phyloP scores from a whole-genome alignment of 1,284 basidiomycete genomes.

The Trichosporon coremiiforme region DNA sequence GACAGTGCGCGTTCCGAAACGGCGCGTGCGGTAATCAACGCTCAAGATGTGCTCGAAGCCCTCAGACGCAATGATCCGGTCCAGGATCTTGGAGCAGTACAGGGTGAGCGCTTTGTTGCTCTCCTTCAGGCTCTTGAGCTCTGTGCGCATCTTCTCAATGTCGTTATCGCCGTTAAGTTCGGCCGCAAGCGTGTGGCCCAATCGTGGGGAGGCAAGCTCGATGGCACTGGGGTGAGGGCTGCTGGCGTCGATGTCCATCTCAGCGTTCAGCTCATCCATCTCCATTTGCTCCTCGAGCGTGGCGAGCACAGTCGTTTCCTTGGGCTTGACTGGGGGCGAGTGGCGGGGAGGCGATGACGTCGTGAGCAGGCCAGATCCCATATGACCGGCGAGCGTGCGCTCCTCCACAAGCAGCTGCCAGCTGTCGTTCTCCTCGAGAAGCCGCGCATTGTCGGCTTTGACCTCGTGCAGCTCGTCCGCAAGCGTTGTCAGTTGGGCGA shows the following conservation, averaged over 20 bases:
- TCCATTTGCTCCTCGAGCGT: conserved; percentile 48
- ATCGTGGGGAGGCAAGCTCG: conserved; percentile 11
- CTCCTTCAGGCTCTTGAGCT: conserved; percentile 87
- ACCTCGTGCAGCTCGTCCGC: conserved; percentile 46
- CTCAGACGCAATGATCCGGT: conserved; percentile 88
- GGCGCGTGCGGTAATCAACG: conserved; percentile 68
- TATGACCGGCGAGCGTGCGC: conserved; percentile 81
- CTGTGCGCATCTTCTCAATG: conserved; percentile 72
- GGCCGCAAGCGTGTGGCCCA: conserved; percentile 64
- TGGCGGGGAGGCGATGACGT: neutral
- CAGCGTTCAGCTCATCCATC: conserved; percentile 47
- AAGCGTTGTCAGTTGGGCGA: conserved; percentile 46
- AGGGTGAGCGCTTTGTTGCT: conserved; percentile 91
- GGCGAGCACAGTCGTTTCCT: conserved; percentile 30
- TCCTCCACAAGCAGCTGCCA: conserved; percentile 89
- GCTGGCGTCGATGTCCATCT: conserved; percentile 33
- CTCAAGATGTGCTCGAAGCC: conserved; percentile 92
- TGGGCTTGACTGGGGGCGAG: conserved; percentile 17
- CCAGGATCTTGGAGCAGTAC: conserved; percentile 94
- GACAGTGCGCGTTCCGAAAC: conserved; percentile 26
- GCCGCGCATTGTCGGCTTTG: conserved; percentile 38
- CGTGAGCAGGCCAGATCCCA: conserved; percentile 44
- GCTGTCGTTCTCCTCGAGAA: conserved; percentile 84
- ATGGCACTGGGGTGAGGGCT: conserved; percentile 12
- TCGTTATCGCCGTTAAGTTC: conserved; percentile 70